Conservation (phyloP, 768 basidiomycete genomes). For the Termitomyces sp. region DNA sequence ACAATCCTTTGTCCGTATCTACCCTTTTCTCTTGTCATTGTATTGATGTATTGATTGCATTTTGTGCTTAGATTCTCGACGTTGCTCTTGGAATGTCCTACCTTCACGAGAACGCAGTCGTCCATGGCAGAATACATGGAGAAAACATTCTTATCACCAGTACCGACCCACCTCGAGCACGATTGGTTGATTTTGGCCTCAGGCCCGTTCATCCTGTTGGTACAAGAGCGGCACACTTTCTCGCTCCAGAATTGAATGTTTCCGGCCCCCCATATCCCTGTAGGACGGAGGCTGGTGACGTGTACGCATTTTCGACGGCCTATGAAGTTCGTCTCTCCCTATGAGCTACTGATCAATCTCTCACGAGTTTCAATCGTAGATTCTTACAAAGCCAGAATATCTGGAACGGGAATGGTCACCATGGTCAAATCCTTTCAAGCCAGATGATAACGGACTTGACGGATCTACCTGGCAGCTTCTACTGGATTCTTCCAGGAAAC, state of each 20-base stretch:
- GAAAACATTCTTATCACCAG: not conserved
- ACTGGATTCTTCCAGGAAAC: not conserved
- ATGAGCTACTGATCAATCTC: not conserved
- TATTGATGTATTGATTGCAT: not conserved
- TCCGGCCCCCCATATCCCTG: not conserved
- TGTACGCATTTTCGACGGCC: slow-evolving; percentile 9
- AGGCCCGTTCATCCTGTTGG: not conserved
- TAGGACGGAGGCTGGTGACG: slow-evolving; percentile 4
- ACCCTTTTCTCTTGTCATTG: not conserved
- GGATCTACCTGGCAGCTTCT: not conserved
- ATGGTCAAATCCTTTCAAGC: not conserved
- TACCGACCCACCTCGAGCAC: not conserved
- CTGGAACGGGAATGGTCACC: not conserved
- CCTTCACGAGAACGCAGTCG: not conserved
- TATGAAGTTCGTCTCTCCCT: slow-evolving; percentile 1
- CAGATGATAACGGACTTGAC: not conserved
- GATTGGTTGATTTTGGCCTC: slow-evolving; percentile 1
- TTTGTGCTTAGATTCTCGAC: not conserved
- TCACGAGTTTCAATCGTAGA: not conserved
- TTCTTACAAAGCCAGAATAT: not conserved
- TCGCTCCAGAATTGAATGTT: not conserved
- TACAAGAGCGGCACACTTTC: not conserved
- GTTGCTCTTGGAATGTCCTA: slow-evolving; percentile 7
- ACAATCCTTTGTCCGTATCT: not conserved
- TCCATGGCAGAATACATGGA: slow-evolving; percentile 2